Conservation (phyloP, 495 filamentous ascomycete species). For the Geopyxis carbonaria region DNA sequence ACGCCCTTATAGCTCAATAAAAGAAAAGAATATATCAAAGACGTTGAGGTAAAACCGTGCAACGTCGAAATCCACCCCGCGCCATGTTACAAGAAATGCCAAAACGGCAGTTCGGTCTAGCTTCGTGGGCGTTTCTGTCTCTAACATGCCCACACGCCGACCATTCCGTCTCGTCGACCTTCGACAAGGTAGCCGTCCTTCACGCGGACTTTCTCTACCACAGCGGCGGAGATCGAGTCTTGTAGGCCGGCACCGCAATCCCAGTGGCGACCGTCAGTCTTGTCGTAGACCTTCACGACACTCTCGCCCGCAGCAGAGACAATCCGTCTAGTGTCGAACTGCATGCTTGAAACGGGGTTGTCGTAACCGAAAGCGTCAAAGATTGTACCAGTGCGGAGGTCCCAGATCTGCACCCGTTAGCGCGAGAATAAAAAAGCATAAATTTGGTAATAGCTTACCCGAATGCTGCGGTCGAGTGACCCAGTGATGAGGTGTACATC, state of each 20-base stretch:
- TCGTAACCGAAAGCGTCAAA: conserved; percentile 95
- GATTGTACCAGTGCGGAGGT: conserved; percentile 89
- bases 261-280: conserved; percentile 89
- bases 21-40: too few relatives aligned
- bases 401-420: conserved; percentile 65
- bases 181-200: conserved; percentile 91
- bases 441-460: conserved; percentile 41
- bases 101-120: too few relatives aligned
- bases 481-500: conserved; percentile 90
- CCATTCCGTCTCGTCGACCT: conserved; percentile 69
- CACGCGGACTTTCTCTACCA: conserved; percentile 76
- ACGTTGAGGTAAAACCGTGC: too few relatives aligned
- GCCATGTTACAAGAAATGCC: too few relatives aligned
- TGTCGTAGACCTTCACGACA: conserved; percentile 95
- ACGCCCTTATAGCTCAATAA: too few relatives aligned
- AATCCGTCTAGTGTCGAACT: conserved; percentile 86
- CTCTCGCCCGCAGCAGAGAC: conserved; percentile 78
- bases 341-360: conserved; percentile 85
- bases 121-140: too few relatives aligned
- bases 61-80: too few relatives aligned
- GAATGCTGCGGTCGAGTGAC: conserved; percentile 79
- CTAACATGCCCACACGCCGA: conserved; percentile 85
- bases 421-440: background rate
- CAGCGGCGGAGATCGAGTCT: conserved; percentile 38
- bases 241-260: conserved; percentile 76